These are phyloP conservation scores for Scedosporium dehoogii DNA, from an alignment of 2,329 filamentous ascomycete genomes.

Conservation along the genomic window DNA sequence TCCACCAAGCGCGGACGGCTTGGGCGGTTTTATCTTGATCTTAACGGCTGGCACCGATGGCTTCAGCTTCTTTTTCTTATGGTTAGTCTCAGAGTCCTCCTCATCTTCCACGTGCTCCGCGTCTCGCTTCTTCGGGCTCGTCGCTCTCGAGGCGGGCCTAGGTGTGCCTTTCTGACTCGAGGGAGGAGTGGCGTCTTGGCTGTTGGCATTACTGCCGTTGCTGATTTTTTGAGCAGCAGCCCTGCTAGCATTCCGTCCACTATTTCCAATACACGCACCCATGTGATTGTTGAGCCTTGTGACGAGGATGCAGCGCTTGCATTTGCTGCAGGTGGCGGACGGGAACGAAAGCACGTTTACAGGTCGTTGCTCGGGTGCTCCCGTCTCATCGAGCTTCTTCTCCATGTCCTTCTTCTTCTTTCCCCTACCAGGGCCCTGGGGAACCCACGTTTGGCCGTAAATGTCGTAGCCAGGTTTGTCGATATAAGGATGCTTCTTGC, in stretches of 20 bases:
- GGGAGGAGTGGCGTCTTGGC: slow-evolving; percentile 47
- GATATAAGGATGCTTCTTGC: slow-evolving; percentile 70
- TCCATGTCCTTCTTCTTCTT: slow-evolving; percentile 74
- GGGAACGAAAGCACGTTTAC: slow-evolving; percentile 55
- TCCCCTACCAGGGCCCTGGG: slow-evolving; percentile 57
- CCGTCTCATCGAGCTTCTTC: slow-evolving; percentile 41
- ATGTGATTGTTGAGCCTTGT: slow-evolving; percentile 59
- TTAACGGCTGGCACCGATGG: slow-evolving; percentile 18
- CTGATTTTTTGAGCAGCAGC: slow-evolving; percentile 55
- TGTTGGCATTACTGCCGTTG: slow-evolving; percentile 38
- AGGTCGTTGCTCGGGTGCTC: slow-evolving; percentile 41
- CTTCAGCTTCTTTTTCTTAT: slow-evolving; percentile 52
- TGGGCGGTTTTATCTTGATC: slow-evolving; percentile 41
- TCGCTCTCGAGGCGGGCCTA: slow-evolving; percentile 39
- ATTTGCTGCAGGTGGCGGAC: slow-evolving; percentile 57
- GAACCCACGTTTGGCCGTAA: slow-evolving; percentile 73
- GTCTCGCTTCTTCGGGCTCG: slow-evolving; percentile 48
- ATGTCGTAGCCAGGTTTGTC: slow-evolving; percentile 69
- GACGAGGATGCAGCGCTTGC: slow-evolving; percentile 55
- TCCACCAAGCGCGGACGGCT: slow-evolving; percentile 8
- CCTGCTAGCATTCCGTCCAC: slow-evolving; percentile 51
- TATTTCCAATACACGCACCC: slow-evolving; percentile 58
- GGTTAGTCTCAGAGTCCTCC: slow-evolving; percentile 36
- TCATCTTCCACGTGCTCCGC: slow-evolving; percentile 45
- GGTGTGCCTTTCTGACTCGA: slow-evolving; percentile 55